Evolutionary conservation across 2,329 filamentous ascomycete genomes (phyloP).

Genomic region (Aureobasidium uvarum): DNA sequence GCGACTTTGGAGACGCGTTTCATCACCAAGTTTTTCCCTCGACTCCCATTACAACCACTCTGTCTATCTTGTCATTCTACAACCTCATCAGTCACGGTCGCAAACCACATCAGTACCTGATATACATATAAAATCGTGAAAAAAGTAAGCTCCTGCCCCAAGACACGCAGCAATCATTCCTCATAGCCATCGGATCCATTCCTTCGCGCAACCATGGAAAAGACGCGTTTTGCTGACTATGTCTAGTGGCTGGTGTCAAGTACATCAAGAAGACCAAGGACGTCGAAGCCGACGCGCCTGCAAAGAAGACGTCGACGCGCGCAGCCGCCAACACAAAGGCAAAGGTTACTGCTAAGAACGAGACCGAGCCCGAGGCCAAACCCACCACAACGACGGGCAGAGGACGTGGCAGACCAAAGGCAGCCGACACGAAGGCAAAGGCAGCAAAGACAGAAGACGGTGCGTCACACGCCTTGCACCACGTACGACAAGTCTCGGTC

Average conservation of each 20-base stretch:
- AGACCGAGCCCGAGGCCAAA: slow-evolving; percentile 25
- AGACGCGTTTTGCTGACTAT: slow-evolving; percentile 12
- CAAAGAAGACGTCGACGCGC: slow-evolving; percentile 29
- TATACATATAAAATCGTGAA: background rate
- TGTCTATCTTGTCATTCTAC: background rate
- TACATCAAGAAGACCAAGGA: slow-evolving; percentile 34
- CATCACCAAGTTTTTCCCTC: slow-evolving; percentile 8
- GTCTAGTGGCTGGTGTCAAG: slow-evolving; percentile 35
- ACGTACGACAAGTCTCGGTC: slow-evolving; percentile 22
- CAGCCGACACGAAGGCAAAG: slow-evolving; percentile 27
- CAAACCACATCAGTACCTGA: background rate
- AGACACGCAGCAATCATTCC: slow-evolving; percentile 17
- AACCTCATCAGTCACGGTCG: slow-evolving; percentile 11
- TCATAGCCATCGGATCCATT: background rate
- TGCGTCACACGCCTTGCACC: slow-evolving; percentile 24
- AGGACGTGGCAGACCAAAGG: slow-evolving; percentile 29
- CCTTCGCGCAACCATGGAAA: background rate
- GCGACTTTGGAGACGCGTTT: background rate
- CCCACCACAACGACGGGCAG: slow-evolving; percentile 28
- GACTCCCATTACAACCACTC: background rate
- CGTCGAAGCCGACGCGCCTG: slow-evolving; percentile 29
- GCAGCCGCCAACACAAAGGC: slow-evolving; percentile 34
- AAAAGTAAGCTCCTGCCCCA: background rate
- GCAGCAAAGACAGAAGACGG: slow-evolving; percentile 28
- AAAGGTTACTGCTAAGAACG: slow-evolving; percentile 32